Percentiles rank a stretch among this genome's conserved stretches.
Conservation (phyloP, 1,139 yeast species). For the Lodderomyces parapsilosis region DNA sequence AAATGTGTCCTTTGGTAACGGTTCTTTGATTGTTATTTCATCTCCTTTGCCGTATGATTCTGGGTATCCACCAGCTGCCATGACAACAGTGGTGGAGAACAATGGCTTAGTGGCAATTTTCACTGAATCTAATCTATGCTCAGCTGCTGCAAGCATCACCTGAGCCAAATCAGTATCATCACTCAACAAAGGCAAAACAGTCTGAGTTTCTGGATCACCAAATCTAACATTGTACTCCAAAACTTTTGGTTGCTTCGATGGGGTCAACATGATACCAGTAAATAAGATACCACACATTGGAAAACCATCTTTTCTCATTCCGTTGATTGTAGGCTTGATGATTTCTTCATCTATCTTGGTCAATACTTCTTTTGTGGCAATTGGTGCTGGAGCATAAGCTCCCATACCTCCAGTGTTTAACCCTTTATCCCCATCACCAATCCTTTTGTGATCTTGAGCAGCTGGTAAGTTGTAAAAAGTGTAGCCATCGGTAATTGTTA, state of each 20-base stretch:
- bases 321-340: slow-evolving; percentile 89
- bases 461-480: slow-evolving; percentile 89
- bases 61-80: slow-evolving; percentile 98
- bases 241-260: slow-evolving; percentile 81
- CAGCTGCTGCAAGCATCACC: slow-evolving; percentile 90
- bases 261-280: slow-evolving; percentile 93
- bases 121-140: slow-evolving; percentile 89
- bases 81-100: slow-evolving; percentile 87
- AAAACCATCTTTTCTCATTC: slow-evolving; percentile 93
- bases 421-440: slow-evolving; percentile 91
- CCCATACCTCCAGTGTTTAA: slow-evolving; percentile 99
- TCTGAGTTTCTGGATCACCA: slow-evolving; percentile 99
- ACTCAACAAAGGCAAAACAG: slow-evolving; percentile 81
- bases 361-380: slow-evolving; percentile 71
- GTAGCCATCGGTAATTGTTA: slow-evolving; percentile 94
- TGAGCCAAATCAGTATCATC: slow-evolving; percentile 89
- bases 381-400: slow-evolving; percentile 97
- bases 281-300: slow-evolving; percentile 96
- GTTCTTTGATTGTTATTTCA: slow-evolving; percentile 58
- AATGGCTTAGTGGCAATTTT: slow-evolving; percentile 59
- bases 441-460: slow-evolving; percentile 97
- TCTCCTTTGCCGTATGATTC: slow-evolving; percentile 85
- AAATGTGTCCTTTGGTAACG: slow-evolving; percentile 54
- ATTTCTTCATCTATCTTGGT: slow-evolving; percentile 67
- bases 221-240: slow-evolving; percentile 96